These are phyloP conservation scores for Puccinia triticina DNA, from an alignment of 1,284 basidiomycete genomes.

Conservation along the genomic window DNA sequence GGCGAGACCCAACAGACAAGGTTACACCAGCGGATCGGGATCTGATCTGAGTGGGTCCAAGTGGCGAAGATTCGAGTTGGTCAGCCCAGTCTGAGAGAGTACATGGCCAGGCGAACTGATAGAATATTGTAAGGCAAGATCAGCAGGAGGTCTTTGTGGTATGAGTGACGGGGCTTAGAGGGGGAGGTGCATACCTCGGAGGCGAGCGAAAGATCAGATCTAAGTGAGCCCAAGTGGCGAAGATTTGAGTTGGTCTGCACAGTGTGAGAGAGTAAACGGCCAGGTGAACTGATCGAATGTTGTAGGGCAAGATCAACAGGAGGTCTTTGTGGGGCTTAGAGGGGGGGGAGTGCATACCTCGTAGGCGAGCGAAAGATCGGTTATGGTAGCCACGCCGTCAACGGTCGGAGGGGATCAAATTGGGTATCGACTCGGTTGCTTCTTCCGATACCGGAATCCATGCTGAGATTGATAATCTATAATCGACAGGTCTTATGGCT, in stretches of 20 bases:
- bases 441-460: slow-evolving; percentile 76
- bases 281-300: slow-evolving; percentile 70
- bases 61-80: slow-evolving; percentile 75
- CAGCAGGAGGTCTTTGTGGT: neutral
- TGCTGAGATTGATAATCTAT: slow-evolving; percentile 83
- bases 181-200: slow-evolving; percentile 72
- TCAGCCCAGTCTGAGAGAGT: slow-evolving; percentile 82
- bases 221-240: slow-evolving; percentile 66
- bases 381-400: slow-evolving; percentile 80
- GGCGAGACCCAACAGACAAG: slow-evolving; percentile 72
- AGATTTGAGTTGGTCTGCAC: slow-evolving; percentile 79
- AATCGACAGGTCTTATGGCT: neutral
- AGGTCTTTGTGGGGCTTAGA: neutral
- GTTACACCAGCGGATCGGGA: slow-evolving; percentile 68
- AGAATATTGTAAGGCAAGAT: slow-evolving; percentile 15
- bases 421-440: slow-evolving; percentile 37
- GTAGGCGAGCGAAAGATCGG: slow-evolving; percentile 76
- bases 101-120: slow-evolving; percentile 79
- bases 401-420: slow-evolving; percentile 70
- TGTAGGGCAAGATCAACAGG: neutral
- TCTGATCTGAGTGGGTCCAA: slow-evolving; percentile 61
- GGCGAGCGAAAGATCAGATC: slow-evolving; percentile 72
- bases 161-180: neutral
- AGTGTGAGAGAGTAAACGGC: slow-evolving; percentile 80
- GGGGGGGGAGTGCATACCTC: slow-evolving; percentile 71